Evolutionary conservation across 331 rosid species (phyloP).

Genomic region (Ulmus americana): DNA sequence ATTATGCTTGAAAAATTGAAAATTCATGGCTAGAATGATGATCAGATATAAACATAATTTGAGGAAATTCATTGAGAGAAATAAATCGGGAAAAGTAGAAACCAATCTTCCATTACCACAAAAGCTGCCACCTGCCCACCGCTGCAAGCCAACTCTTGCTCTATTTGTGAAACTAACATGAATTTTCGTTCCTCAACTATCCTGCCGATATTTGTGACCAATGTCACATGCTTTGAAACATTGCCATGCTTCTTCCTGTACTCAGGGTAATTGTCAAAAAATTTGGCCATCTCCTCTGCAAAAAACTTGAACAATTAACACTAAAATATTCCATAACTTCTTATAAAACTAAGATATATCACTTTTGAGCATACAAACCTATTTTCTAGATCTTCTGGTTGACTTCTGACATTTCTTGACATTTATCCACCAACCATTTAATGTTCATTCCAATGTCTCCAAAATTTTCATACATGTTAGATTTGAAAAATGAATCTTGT

Average conservation of each 20-base stretch:
- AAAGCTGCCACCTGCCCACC: constrained; percentile 93
- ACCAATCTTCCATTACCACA: constrained; percentile 47
- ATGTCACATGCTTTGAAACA: constrained; percentile 87
- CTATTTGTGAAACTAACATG: constrained; percentile 84
- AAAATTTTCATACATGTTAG: constrained; percentile 85
- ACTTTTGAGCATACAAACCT: constrained; percentile 48
- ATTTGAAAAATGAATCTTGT: constrained; percentile 81
- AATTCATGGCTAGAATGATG: neutral
- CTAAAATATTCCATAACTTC: neutral
- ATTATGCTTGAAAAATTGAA: neutral
- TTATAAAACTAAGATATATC: neutral
- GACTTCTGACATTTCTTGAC: constrained; percentile 73
- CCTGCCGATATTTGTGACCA: constrained; percentile 90
- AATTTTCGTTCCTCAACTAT: constrained; percentile 79
- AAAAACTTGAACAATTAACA: constrained; percentile 25
- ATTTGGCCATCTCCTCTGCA: constrained; percentile 94
- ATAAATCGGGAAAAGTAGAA: neutral
- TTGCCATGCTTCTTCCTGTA: constrained; percentile 94
- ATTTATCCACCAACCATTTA: constrained; percentile 81
- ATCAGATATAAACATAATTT: neutral
- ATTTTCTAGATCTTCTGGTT: constrained; percentile 87
- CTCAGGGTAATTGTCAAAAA: constrained; percentile 94
- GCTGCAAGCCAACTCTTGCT: constrained; percentile 92
- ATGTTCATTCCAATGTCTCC: constrained; percentile 97
- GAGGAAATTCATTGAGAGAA: neutral